A percentile compares a stretch with the other conserved stretches of the same genome.
Evolutionary conservation across 805 yeast species (phyloP).

Genomic region (Starmerella powellii): DNA sequence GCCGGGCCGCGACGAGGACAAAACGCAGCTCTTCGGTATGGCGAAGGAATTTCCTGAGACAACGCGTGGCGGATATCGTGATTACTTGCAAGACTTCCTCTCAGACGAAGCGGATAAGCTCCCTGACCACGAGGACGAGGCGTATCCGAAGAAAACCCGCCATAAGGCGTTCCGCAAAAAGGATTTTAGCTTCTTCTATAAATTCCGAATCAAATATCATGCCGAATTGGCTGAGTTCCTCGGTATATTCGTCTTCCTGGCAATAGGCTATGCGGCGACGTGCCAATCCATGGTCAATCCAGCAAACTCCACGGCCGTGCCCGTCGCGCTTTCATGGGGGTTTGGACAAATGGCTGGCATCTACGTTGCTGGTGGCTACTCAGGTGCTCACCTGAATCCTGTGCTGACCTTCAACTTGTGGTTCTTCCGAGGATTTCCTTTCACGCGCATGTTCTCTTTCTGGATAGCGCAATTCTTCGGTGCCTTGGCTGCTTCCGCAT

Average conservation of each 20-base stretch:
- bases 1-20: conserved; percentile 1
- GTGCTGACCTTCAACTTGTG: conserved; percentile 40
- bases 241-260: conserved; percentile 38
- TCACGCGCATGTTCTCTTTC: conserved; percentile 37
- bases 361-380: conserved; percentile 41
- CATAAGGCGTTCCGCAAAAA: background rate
- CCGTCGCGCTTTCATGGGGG: conserved; percentile 42
- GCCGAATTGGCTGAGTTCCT: conserved; percentile 38
- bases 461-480: conserved; percentile 40
- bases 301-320: conserved; percentile 33
- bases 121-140: background rate
- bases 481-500: conserved; percentile 31
- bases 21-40: conserved; percentile 4
- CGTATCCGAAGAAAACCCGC: background rate
- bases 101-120: background rate
- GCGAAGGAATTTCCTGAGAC: conserved; percentile 9
- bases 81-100: background rate
- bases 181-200: conserved; percentile 4
- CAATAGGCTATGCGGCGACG: conserved; percentile 40
- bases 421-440: conserved; percentile 41
- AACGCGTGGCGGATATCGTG: conserved; percentile 7
- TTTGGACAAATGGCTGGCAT: conserved; percentile 43
- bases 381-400: conserved; percentile 50
- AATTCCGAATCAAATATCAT: conserved; percentile 1
- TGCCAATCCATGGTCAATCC: conserved; percentile 36